phyloP scores from a whole-genome alignment of 306 rosid genomes.

The Cucumis hystrix region DNA sequence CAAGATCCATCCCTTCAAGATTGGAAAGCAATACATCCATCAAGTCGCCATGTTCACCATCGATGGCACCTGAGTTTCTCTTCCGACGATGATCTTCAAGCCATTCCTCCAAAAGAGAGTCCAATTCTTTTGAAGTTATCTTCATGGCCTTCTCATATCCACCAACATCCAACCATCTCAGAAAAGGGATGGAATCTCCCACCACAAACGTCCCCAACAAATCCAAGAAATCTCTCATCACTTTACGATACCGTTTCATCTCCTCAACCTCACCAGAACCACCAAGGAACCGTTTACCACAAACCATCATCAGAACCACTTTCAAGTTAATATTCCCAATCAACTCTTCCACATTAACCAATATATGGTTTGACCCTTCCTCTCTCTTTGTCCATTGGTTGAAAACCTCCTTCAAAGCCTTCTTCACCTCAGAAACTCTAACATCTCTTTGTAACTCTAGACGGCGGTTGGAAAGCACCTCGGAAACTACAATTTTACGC shows the following conservation, averaged over 20 bases:
- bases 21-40: slow-evolving; percentile 19
- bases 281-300: slow-evolving; percentile 15
- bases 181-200: slow-evolving; percentile 28
- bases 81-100: slow-evolving; percentile 27
- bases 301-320: slow-evolving; percentile 25
- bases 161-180: slow-evolving; percentile 39
- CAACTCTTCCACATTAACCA: slow-evolving; percentile 13
- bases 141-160: slow-evolving; percentile 34
- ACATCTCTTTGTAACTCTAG: slow-evolving; percentile 18
- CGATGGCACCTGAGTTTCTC: not conserved
- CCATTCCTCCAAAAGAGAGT: slow-evolving; percentile 15
- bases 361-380: not conserved
- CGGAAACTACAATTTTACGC: slow-evolving; percentile 18
- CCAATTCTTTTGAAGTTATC: slow-evolving; percentile 15
- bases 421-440: slow-evolving; percentile 15
- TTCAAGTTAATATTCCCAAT: slow-evolving; percentile 28
- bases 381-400: slow-evolving; percentile 5
- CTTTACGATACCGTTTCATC: not conserved
- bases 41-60: slow-evolving; percentile 19
- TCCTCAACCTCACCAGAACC: not conserved
- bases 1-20: slow-evolving; percentile 14
- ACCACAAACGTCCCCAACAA: slow-evolving; percentile 12
- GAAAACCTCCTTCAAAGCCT: slow-evolving; percentile 15
- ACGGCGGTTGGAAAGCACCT: slow-evolving; percentile 29
- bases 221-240: slow-evolving; percentile 12